phyloP scores from a whole-genome alignment of 495 filamentous ascomycete species.

The Parathielavia hyrcaniae region DNA sequence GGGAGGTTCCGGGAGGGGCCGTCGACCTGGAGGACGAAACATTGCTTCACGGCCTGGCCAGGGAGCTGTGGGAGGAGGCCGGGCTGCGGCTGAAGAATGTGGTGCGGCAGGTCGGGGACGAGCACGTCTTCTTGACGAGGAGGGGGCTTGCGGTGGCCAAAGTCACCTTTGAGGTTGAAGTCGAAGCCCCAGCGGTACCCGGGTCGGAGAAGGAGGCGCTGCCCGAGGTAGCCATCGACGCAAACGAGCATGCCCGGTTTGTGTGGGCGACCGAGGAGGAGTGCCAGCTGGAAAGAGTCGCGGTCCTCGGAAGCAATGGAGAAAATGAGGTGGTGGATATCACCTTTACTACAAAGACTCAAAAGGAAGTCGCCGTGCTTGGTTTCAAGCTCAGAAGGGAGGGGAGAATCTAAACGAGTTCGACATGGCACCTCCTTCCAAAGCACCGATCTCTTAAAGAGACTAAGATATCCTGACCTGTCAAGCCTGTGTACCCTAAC shows the following conservation, averaged over 20 bases:
- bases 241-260: constrained; percentile 40
- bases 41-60: constrained; percentile 42
- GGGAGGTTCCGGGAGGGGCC: constrained; percentile 55
- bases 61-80: constrained; percentile 55
- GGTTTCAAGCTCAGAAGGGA: constrained; percentile 30
- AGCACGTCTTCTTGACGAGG: constrained; percentile 36
- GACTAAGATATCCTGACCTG: no score
- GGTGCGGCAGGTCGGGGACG: constrained; percentile 32
- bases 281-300: constrained; percentile 25
- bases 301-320: neutral
- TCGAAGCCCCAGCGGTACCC: no score
- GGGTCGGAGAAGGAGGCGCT: neutral
- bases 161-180: constrained; percentile 35
- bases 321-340: constrained; percentile 26
- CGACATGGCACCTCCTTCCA: no score
- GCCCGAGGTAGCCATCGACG: constrained; percentile 35
- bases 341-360: constrained; percentile 29
- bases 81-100: constrained; percentile 38
- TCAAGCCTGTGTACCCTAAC: no score
- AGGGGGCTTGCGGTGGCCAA: constrained; percentile 31
- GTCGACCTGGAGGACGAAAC: constrained; percentile 45
- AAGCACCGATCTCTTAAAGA: no score
- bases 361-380: constrained; percentile 25
- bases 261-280: constrained; percentile 44
- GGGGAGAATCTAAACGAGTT: neutral